A percentile compares a stretch with the other conserved stretches of the same genome.
phyloP scores from a whole-genome alignment of 768 basidiomycete genomes.

The Lactarius quietus region DNA sequence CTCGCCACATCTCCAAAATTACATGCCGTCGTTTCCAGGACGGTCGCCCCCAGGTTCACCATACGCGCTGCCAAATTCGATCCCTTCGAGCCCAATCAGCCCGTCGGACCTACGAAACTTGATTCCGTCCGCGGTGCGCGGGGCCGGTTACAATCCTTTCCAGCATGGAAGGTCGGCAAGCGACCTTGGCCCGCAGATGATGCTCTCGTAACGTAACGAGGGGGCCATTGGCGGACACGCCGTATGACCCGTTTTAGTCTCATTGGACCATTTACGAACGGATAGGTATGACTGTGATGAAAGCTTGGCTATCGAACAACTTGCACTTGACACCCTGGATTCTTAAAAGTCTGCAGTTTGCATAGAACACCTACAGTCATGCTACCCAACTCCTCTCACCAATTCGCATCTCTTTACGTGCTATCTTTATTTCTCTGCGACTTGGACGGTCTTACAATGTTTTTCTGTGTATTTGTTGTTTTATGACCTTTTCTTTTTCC shows the following conservation, averaged over 20 bases:
- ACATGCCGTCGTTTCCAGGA: constrained; percentile 9
- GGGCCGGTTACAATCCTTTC: constrained; percentile 25
- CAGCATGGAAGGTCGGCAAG: constrained; percentile 14
- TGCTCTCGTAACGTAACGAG: not conserved
- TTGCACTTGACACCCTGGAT: not conserved
- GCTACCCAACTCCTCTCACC: not conserved
- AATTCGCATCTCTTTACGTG: not conserved
- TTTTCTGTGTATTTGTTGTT: not conserved
- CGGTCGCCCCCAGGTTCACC: not conserved
- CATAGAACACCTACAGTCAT: not conserved
- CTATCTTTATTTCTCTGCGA: constrained; percentile 8
- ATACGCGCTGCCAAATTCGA: constrained; percentile 4
- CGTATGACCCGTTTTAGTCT: not conserved
- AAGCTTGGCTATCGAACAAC: not conserved
- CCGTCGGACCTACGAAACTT: constrained; percentile 20
- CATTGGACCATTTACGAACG: not conserved
- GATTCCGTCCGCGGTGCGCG: constrained; percentile 21
- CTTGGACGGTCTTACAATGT: constrained; percentile 3
- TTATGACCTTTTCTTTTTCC: not conserved
- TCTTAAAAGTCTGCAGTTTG: not conserved
- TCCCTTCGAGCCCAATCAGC: constrained; percentile 3
- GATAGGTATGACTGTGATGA: not conserved
- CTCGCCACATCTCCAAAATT: constrained; percentile 5
- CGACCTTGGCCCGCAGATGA: not conserved
- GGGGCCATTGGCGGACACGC: not conserved